phyloP scores from a whole-genome alignment of 2,329 filamentous ascomycete genomes.

The Colletotrichum euphorbiae region DNA sequence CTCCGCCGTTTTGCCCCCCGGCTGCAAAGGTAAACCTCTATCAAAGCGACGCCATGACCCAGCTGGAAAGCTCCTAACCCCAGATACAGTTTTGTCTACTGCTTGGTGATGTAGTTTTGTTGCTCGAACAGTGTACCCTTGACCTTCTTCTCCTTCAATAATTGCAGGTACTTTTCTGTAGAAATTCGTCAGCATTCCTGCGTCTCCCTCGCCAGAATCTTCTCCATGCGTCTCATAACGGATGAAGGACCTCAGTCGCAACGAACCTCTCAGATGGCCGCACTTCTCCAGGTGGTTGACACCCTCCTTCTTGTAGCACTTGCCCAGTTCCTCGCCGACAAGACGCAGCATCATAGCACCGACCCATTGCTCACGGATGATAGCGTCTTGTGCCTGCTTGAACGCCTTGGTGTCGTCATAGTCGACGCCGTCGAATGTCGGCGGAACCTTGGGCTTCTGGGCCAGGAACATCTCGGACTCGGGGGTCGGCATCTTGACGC shows the following conservation, averaged over 20 bases:
- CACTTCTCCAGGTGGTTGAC: conserved; percentile 93
- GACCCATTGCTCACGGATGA: conserved; percentile 90
- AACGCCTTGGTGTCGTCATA: conserved; percentile 84
- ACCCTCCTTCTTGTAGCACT: conserved; percentile 86
- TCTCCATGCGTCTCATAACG: neutral
- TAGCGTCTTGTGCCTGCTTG: conserved; percentile 85
- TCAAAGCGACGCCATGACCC: conserved; percentile 21
- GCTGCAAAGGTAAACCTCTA: conserved; percentile 16
- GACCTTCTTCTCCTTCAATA: conserved; percentile 81
- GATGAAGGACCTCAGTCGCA: neutral
- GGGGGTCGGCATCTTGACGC: conserved; percentile 77
- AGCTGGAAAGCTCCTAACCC: neutral
- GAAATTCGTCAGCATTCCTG: conserved; percentile 15
- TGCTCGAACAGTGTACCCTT: conserved; percentile 84
- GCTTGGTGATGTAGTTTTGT: conserved; percentile 77
- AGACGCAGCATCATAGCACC: conserved; percentile 89
- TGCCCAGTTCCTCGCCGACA: conserved; percentile 84
- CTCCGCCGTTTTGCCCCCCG: conserved; percentile 15
- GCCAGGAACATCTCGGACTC: conserved; percentile 85
- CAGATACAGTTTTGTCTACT: conserved; percentile 43
- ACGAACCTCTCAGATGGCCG: conserved; percentile 82
- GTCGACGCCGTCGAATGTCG: conserved; percentile 88
- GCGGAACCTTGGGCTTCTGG: conserved; percentile 84
- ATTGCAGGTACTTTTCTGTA: conserved; percentile 81
- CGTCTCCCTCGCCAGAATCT: conserved; percentile 4